These are phyloP conservation scores for Tricharina praecox DNA, from an alignment of 495 filamentous ascomycete genomes.

Conservation along the genomic window DNA sequence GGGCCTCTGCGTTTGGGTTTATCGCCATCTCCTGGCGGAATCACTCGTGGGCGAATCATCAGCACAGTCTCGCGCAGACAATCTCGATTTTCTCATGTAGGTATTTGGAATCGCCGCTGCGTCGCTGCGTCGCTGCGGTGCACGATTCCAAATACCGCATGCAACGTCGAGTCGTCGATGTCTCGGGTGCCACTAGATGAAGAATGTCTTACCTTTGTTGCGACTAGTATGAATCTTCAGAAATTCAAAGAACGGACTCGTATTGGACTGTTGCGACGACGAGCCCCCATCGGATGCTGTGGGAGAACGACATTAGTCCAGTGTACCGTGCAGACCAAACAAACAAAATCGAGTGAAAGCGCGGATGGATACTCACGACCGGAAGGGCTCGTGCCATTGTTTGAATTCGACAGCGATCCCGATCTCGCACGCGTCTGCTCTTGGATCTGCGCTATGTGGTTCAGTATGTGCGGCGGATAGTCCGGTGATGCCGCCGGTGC, in stretches of 20 bases:
- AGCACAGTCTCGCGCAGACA: neutral
- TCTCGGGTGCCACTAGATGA: neutral
- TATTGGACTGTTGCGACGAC: neutral
- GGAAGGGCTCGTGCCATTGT: neutral
- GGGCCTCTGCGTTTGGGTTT: conserved; percentile 78
- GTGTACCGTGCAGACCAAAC: neutral
- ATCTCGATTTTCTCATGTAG: too few relatives aligned
- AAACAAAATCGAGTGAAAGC: too few relatives aligned
- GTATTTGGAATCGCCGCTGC: too few relatives aligned
- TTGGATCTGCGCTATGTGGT: neutral
- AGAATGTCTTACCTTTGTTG: neutral
- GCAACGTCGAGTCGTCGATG: neutral
- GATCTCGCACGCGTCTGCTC: neutral
- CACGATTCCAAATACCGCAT: neutral
- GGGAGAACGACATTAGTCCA: neutral
- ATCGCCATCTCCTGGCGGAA: conserved; percentile 49
- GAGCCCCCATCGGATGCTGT: neutral
- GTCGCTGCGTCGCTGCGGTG: too few relatives aligned
- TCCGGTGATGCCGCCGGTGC: neutral
- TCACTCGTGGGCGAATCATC: neutral
- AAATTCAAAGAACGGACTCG: neutral
- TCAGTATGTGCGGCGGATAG: neutral
- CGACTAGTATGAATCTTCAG: neutral
- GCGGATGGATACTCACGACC: too few relatives aligned
- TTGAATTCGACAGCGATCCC: neutral